Conservation (phyloP, 139 green algal species). For the Coelastrella sp. region DNA sequence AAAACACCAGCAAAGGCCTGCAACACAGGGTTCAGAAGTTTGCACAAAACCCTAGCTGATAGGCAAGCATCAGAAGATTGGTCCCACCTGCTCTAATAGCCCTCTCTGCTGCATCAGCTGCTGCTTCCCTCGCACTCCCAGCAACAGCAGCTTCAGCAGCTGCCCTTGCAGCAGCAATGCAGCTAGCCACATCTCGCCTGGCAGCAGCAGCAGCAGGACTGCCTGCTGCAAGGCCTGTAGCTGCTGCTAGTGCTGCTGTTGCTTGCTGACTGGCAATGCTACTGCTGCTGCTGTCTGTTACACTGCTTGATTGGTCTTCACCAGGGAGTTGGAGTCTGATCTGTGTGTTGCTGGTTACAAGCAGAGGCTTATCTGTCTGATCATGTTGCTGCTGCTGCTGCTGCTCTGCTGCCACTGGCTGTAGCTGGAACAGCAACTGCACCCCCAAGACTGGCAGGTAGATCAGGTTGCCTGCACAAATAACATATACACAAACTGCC, state of each 20-base stretch:
- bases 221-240: background rate
- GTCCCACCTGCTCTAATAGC: constrained; percentile 45
- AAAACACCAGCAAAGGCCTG: background rate
- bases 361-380: constrained; percentile 16
- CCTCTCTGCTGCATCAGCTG: constrained; percentile 56
- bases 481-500: background rate
- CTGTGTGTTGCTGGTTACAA: constrained; percentile 22
- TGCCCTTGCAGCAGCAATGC: constrained; percentile 52
- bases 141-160: constrained; percentile 57
- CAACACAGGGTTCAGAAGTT: background rate
- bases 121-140: constrained; percentile 49
- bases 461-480: background rate
- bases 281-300: background rate
- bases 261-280: background rate
- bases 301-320: background rate
- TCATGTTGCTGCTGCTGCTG: constrained; percentile 3
- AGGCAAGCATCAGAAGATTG: background rate
- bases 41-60: background rate
- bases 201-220: background rate
- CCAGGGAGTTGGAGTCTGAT: constrained; percentile 27
- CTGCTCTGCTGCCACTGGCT: constrained; percentile 41
- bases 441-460: background rate
- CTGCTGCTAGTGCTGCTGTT: constrained; percentile 21
- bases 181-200: constrained; percentile 15
- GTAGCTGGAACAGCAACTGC: constrained; percentile 24